Conservation (phyloP, 139 green algal genomes). For the Gonium pectorale region DNA sequence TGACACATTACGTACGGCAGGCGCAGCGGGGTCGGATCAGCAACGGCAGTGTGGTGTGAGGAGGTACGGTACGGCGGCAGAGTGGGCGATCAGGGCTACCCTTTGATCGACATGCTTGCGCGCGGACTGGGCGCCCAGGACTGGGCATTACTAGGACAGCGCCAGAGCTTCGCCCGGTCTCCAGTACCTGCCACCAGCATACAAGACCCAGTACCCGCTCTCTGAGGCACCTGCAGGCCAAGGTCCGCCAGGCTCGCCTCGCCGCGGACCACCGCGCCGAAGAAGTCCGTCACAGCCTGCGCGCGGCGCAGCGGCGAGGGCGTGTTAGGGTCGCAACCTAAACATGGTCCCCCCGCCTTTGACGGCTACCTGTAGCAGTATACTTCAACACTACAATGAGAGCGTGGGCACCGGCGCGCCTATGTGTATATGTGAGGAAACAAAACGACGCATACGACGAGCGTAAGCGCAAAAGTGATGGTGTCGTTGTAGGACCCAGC, state of each 20-base stretch:
- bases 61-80: too few species aligned
- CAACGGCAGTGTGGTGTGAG: too few species aligned
- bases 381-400: background rate
- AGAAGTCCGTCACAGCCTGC: constrained; percentile 18
- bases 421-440: too few species aligned
- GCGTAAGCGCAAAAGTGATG: too few species aligned
- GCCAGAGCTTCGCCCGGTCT: background rate
- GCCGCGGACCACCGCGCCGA: background rate
- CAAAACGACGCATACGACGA: too few species aligned
- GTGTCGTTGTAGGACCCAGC: too few species aligned
- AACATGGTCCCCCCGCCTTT: background rate
- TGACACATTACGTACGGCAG: too few species aligned
- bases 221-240: constrained; percentile 10
- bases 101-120: too few species aligned
- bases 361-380: background rate
- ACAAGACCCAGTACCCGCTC: background rate
- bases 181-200: background rate
- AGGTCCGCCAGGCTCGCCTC: background rate
- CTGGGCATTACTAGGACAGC: background rate
- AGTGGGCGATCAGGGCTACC: too few species aligned
- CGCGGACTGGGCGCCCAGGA: too few species aligned
- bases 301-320: background rate
- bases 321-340: background rate
- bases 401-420: too few species aligned
- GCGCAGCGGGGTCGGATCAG: too few species aligned